Conservation (phyloP, 1,284 basidiomycete species). For the Cystobasidium pallidum region DNA sequence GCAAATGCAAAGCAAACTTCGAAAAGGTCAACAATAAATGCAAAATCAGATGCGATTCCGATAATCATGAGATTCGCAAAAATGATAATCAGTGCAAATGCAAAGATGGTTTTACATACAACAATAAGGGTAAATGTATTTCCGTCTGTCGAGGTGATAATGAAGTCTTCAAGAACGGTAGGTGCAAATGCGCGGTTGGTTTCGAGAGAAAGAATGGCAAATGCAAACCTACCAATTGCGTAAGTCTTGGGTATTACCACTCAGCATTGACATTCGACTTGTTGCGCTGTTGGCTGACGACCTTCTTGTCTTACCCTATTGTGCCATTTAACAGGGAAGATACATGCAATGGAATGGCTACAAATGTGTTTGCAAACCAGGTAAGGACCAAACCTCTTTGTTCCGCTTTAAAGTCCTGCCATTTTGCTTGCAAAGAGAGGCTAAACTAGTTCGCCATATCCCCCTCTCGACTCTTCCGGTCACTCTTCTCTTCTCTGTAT, state of each 20-base stretch:
- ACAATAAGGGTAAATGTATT: conserved; percentile 1
- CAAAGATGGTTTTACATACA: conserved; percentile 1
- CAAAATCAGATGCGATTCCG: conserved; percentile 5
- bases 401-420: no score
- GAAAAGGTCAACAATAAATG: conserved; percentile 16
- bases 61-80: background rate
- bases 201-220: conserved; percentile 17
- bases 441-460: no score
- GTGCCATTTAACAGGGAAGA: background rate
- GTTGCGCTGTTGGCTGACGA: no score
- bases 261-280: no score
- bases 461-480: no score
- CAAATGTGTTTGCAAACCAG: conserved; percentile 32
- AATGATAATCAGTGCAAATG: conserved; percentile 12
- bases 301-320: no score
- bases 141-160: background rate
- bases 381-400: no score
- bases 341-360: conserved; percentile 34
- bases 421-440: no score
- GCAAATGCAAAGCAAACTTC: conserved; percentile 12
- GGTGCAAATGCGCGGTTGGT: background rate
- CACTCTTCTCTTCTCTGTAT: background rate
- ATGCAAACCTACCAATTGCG: conserved; percentile 16
- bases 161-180: background rate
- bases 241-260: no score